Conservation (phyloP, 2,329 filamentous ascomycete genomes). For the Ciborinia camelliae region DNA sequence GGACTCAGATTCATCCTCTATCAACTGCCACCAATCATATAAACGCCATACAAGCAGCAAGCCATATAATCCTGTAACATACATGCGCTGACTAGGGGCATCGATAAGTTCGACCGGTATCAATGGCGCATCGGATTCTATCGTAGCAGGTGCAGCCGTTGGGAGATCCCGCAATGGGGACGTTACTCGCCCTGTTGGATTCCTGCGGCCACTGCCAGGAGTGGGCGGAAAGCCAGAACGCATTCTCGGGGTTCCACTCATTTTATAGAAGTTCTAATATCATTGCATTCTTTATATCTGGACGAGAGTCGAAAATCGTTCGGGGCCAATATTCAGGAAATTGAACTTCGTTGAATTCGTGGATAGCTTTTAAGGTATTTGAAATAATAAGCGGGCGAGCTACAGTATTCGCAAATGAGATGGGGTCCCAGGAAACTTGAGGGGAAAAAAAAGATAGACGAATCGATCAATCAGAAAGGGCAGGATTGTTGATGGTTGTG, state of each 20-base stretch:
- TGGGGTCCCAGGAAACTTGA: neutral
- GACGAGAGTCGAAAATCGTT: conserved; percentile 25
- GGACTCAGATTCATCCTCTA: conserved; percentile 82
- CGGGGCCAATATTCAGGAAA: neutral
- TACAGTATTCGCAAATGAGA: neutral
- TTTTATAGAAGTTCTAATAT: conserved; percentile 4
- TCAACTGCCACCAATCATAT: conserved; percentile 77
- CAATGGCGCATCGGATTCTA: conserved; percentile 50
- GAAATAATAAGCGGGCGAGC: neutral
- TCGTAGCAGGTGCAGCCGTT: conserved; percentile 20
- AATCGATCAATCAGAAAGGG: neutral
- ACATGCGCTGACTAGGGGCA: conserved; percentile 86
- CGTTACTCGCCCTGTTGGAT: conserved; percentile 30
- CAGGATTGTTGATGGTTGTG: neutral
- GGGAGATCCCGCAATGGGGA: conserved; percentile 34
- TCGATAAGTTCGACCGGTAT: conserved; percentile 82
- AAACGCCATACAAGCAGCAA: conserved; percentile 76
- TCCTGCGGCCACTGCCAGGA: conserved; percentile 51
- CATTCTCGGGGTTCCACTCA: conserved; percentile 76
- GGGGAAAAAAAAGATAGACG: neutral
- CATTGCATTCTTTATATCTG: conserved; percentile 46
- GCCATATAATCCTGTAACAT: conserved; percentile 76
- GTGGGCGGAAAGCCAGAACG: conserved; percentile 79
- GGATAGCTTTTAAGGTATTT: neutral
- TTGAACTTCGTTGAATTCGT: neutral